Percentiles rank a stretch among this genome's conserved stretches.
phyloP scores from a whole-genome alignment of 2,329 filamentous ascomycete genomes.

The Arthrobotrys sinensis region DNA sequence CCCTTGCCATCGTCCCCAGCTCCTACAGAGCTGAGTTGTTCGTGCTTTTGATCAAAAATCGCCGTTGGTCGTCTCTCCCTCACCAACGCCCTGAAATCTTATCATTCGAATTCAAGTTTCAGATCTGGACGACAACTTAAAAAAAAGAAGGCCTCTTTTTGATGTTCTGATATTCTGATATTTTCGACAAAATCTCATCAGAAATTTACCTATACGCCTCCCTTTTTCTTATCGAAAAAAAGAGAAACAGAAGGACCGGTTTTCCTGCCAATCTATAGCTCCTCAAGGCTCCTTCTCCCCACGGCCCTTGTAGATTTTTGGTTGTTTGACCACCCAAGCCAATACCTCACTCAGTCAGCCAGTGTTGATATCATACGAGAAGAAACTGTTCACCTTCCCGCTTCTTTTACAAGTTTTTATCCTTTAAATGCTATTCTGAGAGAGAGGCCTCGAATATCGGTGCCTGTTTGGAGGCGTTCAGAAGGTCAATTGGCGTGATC shows the following conservation, averaged over 20 bases:
- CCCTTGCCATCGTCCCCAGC: slow-evolving; percentile 22
- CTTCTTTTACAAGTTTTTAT: slow-evolving; percentile 20
- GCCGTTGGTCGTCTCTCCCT: neutral
- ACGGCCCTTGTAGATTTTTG: slow-evolving; percentile 48
- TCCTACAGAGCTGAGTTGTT: slow-evolving; percentile 27
- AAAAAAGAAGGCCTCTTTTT: neutral
- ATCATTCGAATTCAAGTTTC: neutral
- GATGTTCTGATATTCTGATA: slow-evolving; percentile 14
- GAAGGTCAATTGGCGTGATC: slow-evolving; percentile 57
- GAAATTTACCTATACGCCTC: slow-evolving; percentile 4
- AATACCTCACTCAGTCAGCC: slow-evolving; percentile 33
- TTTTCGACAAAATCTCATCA: neutral
- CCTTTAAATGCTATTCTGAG: slow-evolving; percentile 48
- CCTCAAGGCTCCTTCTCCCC: slow-evolving; percentile 37
- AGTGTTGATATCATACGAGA: slow-evolving; percentile 50
- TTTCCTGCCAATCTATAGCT: slow-evolving; percentile 25
- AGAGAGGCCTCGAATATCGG: slow-evolving; percentile 11
- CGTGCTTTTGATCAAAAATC: slow-evolving; percentile 12
- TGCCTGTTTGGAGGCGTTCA: slow-evolving; percentile 41
- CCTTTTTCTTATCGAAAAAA: neutral
- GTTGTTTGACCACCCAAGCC: slow-evolving; percentile 52
- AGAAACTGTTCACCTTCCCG: slow-evolving; percentile 42
- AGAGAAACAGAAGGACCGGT: neutral
- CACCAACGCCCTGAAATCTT: neutral
- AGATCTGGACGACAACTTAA: neutral